A percentile compares a stretch with the other conserved stretches of the same genome.
Evolutionary conservation across 768 basidiomycete species (phyloP).

Genomic region (Suillus americanus): DNA sequence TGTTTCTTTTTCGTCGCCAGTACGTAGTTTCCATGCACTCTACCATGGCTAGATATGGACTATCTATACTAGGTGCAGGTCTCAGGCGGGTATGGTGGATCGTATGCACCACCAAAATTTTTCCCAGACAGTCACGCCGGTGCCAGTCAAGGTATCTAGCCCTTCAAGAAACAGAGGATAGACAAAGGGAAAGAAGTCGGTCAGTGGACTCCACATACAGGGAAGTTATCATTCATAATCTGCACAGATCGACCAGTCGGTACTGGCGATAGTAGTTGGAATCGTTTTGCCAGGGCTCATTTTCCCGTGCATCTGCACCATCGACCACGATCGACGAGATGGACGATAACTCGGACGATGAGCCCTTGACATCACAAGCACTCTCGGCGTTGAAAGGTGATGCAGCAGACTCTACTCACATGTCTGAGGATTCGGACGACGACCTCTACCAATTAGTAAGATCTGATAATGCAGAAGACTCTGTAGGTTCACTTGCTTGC

Average conservation of each 20-base stretch:
- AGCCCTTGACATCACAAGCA: neutral
- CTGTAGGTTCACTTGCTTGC: neutral
- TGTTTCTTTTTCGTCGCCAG: constrained; percentile 8
- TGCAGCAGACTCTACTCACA: neutral
- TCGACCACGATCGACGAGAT: neutral
- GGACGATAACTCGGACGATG: neutral
- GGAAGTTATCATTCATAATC: neutral
- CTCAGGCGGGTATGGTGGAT: neutral
- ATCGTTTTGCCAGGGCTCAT: constrained; percentile 4
- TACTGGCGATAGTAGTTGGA: neutral
- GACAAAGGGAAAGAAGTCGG: constrained; percentile 3
- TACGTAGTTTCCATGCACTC: neutral
- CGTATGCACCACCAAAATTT: neutral
- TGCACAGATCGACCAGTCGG: neutral
- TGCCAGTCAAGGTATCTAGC: neutral
- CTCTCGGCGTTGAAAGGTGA: neutral
- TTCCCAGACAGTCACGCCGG: neutral
- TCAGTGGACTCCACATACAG: neutral
- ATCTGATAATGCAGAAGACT: neutral
- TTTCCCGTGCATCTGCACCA: neutral
- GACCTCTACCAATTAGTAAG: neutral
- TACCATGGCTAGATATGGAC: neutral
- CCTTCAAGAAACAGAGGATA: neutral
- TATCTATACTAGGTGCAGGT: neutral
- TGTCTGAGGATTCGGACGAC: constrained; percentile 1